A percentile compares a stretch with the other conserved stretches of the same genome.
phyloP scores from a whole-genome alignment of 129 eudicot species.

The Flaveria ramosissima region DNA sequence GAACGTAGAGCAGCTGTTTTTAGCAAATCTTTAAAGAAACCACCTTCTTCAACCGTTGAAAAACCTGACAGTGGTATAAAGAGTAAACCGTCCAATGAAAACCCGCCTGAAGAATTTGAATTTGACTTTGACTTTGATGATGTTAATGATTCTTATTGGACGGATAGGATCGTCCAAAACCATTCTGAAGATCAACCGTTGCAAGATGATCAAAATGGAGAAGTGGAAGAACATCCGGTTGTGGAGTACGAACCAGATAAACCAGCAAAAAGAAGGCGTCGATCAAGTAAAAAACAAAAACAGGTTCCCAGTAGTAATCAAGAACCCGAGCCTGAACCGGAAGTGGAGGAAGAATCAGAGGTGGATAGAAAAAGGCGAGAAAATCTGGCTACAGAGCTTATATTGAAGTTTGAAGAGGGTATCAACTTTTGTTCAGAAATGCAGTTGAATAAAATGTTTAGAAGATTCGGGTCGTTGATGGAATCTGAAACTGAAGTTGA shows the following conservation, averaged over 20 bases:
- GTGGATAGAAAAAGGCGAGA: constrained; percentile 40
- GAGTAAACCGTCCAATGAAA: constrained; percentile 37
- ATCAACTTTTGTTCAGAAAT: constrained; percentile 51
- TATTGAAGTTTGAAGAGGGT: constrained; percentile 58
- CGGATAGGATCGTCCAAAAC: constrained; percentile 74
- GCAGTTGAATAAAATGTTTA: constrained; percentile 60
- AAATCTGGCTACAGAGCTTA: constrained; percentile 61
- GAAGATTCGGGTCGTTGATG: constrained; percentile 76
- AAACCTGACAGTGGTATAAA: constrained; percentile 43
- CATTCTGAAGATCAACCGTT: constrained; percentile 59
- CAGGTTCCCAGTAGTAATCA: constrained; percentile 28
- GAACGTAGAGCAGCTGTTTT: constrained; percentile 56
- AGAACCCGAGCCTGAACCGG: constrained; percentile 11
- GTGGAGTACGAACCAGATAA: constrained; percentile 41
- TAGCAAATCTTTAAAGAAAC: constrained; percentile 39
- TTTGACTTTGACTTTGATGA: constrained; percentile 68
- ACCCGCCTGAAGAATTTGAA: constrained; percentile 45
- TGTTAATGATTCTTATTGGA: constrained; percentile 82
- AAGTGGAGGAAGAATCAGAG: constrained; percentile 42
- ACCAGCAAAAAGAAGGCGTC: constrained; percentile 43
- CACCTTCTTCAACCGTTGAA: constrained; percentile 21
- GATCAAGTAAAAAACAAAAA: constrained; percentile 43
- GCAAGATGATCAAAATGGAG: constrained; percentile 52
- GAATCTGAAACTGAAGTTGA: constrained; percentile 89
- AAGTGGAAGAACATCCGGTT: constrained; percentile 29